These are phyloP conservation scores for Aristolochia fimbriata DNA, from an alignment of 164 flowering plant species.

Conservation along the genomic window DNA sequence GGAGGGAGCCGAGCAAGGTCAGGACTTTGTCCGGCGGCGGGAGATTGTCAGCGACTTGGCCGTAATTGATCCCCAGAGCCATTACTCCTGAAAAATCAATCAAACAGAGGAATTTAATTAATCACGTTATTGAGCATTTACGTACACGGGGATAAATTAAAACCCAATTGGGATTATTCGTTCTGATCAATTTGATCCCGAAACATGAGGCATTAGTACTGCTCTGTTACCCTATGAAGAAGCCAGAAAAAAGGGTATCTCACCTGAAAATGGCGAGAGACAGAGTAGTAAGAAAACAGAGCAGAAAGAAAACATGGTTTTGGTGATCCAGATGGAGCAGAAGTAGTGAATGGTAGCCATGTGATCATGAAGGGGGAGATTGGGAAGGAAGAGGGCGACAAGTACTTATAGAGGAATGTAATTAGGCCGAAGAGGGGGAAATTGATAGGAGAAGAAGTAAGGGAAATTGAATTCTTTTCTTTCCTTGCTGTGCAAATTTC, in stretches of 20 bases:
- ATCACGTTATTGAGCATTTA: no score
- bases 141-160: no score
- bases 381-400: conserved; percentile 10
- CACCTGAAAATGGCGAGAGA: conserved; percentile 40
- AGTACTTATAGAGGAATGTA: not conserved
- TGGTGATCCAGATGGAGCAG: conserved; percentile 17
- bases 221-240: no score
- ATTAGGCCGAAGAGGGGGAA: not conserved
- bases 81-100: conserved; percentile 22
- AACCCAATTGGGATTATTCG: not conserved
- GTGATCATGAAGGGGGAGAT: conserved; percentile 4
- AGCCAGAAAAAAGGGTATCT: conserved; percentile 15
- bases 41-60: conserved; percentile 76
- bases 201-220: no score
- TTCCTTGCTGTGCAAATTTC: conserved; percentile 19
- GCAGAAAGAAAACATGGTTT: no score
- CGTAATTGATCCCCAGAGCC: conserved; percentile 82
- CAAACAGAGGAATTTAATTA: no score
- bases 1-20: conserved; percentile 38
- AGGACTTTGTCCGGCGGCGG: conserved; percentile 64
- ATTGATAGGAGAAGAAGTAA: not conserved
- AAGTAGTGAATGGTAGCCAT: conserved; percentile 23
- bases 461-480: conserved; percentile 20
- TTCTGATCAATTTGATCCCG: no score
- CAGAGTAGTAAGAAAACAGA: conserved; percentile 21